A percentile compares a stretch with the other conserved stretches of the same genome.
Conservation (phyloP, 2,329 filamentous ascomycete genomes). For the Neonectria punicea region DNA sequence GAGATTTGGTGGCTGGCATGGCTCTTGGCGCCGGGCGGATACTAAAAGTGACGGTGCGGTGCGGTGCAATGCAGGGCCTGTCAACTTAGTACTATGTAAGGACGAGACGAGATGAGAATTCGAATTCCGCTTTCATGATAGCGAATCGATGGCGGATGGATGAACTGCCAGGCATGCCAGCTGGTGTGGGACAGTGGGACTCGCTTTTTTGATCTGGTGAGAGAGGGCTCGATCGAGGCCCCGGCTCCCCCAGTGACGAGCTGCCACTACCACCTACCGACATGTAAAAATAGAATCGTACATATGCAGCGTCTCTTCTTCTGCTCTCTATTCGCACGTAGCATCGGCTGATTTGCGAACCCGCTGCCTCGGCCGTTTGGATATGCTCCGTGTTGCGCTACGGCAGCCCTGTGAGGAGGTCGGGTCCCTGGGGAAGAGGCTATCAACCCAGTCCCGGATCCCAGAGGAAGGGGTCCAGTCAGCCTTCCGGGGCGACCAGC, state of each 20-base stretch:
- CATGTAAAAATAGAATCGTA: neutral
- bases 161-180: neutral
- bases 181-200: neutral
- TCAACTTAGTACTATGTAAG: neutral
- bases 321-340: neutral
- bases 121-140: neutral
- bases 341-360: neutral
- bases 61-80: neutral
- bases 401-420: constrained; percentile 1
- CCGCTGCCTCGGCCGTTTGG: neutral
- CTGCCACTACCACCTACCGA: neutral
- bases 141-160: neutral
- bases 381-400: neutral
- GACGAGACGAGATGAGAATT: neutral
- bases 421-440: neutral
- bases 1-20: neutral
- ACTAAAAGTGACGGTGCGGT: neutral
- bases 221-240: neutral
- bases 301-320: neutral
- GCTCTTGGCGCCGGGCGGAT: neutral
- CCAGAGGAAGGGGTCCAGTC: neutral
- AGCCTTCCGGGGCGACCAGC: neutral
- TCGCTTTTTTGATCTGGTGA: neutral
- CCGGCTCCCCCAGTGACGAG: neutral
- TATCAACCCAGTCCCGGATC: neutral